Conservation (phyloP, 2,329 filamentous ascomycete genomes). For the Dichotomopilus funicola region DNA sequence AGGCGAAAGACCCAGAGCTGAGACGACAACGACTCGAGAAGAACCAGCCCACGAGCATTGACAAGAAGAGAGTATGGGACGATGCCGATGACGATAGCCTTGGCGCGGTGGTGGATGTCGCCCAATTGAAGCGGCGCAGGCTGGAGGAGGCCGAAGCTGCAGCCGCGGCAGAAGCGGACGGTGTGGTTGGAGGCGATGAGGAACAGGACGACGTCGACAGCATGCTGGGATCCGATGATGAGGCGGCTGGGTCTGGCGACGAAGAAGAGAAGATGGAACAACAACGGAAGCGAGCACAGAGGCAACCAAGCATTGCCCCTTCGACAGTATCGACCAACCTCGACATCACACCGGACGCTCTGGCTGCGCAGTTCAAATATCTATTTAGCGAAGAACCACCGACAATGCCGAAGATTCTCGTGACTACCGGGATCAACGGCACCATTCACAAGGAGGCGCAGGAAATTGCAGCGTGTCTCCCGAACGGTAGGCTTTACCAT, state of each 20-base stretch:
- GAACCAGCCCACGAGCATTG: conserved; percentile 76
- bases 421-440: conserved; percentile 86
- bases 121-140: conserved; percentile 51
- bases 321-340: conserved; percentile 59
- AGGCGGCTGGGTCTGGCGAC: conserved; percentile 34
- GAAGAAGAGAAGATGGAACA: conserved; percentile 35
- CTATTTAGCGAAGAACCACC: conserved; percentile 55
- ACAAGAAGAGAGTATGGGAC: conserved; percentile 87
- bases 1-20: conserved; percentile 73
- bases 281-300: conserved; percentile 38
- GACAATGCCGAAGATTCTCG: conserved; percentile 71
- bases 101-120: conserved; percentile 50
- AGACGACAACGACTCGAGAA: conserved; percentile 65
- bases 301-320: conserved; percentile 47
- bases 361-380: conserved; percentile 55
- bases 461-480: conserved; percentile 74
- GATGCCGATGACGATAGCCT: conserved; percentile 57
- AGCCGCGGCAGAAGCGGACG: conserved; percentile 35
- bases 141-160: conserved; percentile 44
- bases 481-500: conserved; percentile 59
- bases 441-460: conserved; percentile 79
- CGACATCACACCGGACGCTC: conserved; percentile 54
- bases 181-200: conserved; percentile 35
- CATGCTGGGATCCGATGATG: conserved; percentile 64
- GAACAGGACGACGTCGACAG: conserved; percentile 61